These are phyloP conservation scores for Persicaria tinctoria DNA, from an alignment of 148 eudicot species.

Conservation along the genomic window DNA sequence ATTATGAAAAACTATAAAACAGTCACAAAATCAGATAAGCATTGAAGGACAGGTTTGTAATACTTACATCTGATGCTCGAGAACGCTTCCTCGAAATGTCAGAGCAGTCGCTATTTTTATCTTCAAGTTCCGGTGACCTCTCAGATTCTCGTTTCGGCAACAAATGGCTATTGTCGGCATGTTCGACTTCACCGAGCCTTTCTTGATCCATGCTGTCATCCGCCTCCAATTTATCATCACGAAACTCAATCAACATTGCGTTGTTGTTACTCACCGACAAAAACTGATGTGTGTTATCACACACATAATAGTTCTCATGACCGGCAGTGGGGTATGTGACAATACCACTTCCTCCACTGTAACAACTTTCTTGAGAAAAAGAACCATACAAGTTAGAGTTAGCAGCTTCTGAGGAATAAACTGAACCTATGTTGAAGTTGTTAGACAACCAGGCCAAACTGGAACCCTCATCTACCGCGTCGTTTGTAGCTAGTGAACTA, in stretches of 20 bases:
- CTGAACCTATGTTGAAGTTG: constrained; percentile 15
- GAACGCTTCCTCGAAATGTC: constrained; percentile 41
- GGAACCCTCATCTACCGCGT: constrained; percentile 19
- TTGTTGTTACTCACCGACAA: constrained; percentile 10
- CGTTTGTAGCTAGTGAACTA: constrained; percentile 15
- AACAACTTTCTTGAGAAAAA: constrained; percentile 26
- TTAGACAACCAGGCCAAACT: constrained; percentile 17
- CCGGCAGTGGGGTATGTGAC: constrained; percentile 18
- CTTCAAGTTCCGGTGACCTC: constrained; percentile 14
- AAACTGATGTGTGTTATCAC: constrained; percentile 15
- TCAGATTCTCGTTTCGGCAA: constrained; percentile 19
- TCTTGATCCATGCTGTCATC: not conserved
- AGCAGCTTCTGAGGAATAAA: constrained; percentile 10
- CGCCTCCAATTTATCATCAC: constrained; percentile 10
- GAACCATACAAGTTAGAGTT: constrained; percentile 20
- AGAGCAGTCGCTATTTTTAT: constrained; percentile 14
- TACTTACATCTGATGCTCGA: constrained; percentile 34
- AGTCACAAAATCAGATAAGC: not conserved
- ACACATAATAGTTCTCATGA: constrained; percentile 22
- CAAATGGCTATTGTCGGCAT: constrained; percentile 13
- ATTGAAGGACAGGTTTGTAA: not conserved
- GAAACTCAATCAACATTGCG: not conserved
- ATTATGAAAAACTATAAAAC: not conserved
- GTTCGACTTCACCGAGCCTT: constrained; percentile 15
- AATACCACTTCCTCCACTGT: constrained; percentile 15